These are phyloP conservation scores for Paraurostyla sp. DNA, from an alignment of 73 alveolate genomes.

Conservation along the genomic window DNA sequence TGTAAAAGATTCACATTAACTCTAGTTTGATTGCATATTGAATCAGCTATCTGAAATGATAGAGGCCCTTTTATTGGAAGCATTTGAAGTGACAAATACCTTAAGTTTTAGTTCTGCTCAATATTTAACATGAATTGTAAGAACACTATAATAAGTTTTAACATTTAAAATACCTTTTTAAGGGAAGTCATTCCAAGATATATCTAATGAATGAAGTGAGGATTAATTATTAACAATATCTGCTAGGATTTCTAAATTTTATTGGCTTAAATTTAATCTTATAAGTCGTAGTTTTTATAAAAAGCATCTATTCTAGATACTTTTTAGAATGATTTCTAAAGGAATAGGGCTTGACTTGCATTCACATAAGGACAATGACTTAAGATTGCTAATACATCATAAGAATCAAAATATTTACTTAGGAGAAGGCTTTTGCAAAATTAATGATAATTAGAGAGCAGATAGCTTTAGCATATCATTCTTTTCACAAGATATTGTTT, in stretches of 20 bases:
- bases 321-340: neutral
- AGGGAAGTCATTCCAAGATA: conserved; percentile 22
- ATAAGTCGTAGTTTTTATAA: neutral
- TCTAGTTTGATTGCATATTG: conserved; percentile 8
- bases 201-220: neutral
- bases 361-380: neutral
- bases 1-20: conserved; percentile 6
- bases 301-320: conserved; percentile 9
- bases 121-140: neutral
- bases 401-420: neutral
- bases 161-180: conserved; percentile 4
- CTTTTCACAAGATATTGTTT: neutral
- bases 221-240: neutral
- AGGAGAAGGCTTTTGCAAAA: neutral
- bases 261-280: neutral
- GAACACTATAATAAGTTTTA: neutral
- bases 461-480: neutral
- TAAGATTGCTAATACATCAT: neutral
- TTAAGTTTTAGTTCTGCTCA: neutral
- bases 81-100: neutral
- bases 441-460: neutral
- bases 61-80: conserved; percentile 22
- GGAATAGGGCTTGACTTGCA: conserved; percentile 28
- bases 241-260: neutral
- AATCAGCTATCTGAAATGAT: conserved; percentile 2